These are phyloP conservation scores for Manihot esculenta DNA, from an alignment of 441 rosid genomes.

Conservation along the genomic window DNA sequence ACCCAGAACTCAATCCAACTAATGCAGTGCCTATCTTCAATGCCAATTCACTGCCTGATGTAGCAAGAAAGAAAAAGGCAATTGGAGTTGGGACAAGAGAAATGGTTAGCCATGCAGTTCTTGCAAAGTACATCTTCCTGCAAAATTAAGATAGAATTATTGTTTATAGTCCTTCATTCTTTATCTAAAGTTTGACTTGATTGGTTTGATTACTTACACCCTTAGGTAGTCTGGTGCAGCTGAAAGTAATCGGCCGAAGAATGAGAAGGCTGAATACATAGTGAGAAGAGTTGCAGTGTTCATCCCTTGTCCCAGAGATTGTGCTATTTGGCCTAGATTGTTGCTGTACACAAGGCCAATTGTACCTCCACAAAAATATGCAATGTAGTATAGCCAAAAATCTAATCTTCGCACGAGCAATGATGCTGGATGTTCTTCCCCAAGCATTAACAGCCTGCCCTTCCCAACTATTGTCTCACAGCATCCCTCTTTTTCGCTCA, in stretches of 20 bases:
- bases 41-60: slow-evolving; percentile 45
- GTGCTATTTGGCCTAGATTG: too few relatives aligned
- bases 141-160: not conserved
- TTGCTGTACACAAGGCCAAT: too few relatives aligned
- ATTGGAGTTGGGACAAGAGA: slow-evolving; percentile 83
- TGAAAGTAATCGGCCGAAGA: slow-evolving; percentile 88
- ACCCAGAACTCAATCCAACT: slow-evolving; percentile 87
- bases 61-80: slow-evolving; percentile 72
- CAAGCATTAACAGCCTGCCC: slow-evolving; percentile 58
- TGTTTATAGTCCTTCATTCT: too few relatives aligned
- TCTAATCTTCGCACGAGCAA: too few relatives aligned
- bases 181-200: too few relatives aligned
- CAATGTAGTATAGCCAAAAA: too few relatives aligned
- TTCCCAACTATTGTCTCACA: slow-evolving; percentile 50
- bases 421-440: too few relatives aligned
- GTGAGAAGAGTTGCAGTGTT: slow-evolving; percentile 67
- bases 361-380: too few relatives aligned
- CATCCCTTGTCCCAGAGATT: slow-evolving; percentile 53
- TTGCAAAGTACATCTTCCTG: slow-evolving; percentile 88
- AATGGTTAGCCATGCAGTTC: slow-evolving; percentile 87
- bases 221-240: slow-evolving; percentile 87
- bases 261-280: slow-evolving; percentile 87
- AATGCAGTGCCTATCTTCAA: slow-evolving; percentile 63
- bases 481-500: slow-evolving; percentile 38
- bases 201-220: slow-evolving; percentile 41